A percentile compares a stretch with the other conserved stretches of the same genome.
These are phyloP conservation scores for Talinum fruticosum DNA, from an alignment of 148 eudicot genomes.

Conservation along the genomic window DNA sequence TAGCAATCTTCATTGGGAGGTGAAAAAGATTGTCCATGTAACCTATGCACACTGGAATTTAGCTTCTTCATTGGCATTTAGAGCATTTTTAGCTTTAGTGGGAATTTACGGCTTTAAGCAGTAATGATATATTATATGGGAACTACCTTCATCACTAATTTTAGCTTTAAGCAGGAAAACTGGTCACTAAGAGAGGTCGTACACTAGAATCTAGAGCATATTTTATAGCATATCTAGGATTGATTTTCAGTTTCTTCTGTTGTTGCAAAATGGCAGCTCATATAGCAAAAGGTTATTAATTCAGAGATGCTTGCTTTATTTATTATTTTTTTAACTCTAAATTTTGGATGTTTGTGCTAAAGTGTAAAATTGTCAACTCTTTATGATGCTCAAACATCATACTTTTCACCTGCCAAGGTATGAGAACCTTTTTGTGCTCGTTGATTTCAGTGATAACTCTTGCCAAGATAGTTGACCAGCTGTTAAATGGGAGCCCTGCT, in stretches of 20 bases:
- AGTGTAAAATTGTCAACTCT: neutral
- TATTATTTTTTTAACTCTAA: no score
- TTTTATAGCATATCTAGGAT: neutral
- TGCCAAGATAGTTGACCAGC: slow-evolving; percentile 55
- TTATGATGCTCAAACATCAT: slow-evolving; percentile 1
- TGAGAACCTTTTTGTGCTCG: neutral
- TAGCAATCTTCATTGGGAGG: no score
- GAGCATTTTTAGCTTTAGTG: no score
- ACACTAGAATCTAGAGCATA: neutral
- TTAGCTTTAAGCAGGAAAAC: no score
- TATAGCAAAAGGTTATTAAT: neutral
- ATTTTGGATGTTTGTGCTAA: neutral
- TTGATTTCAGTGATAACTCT: slow-evolving; percentile 50
- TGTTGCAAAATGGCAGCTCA: neutral
- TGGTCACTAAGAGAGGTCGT: no score
- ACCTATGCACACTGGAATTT: no score
- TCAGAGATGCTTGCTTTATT: neutral
- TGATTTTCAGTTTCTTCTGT: neutral
- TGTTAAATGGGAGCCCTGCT: slow-evolving; percentile 36
- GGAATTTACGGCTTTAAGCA: no score
- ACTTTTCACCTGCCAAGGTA: neutral
- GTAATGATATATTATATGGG: no score
- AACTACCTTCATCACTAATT: no score
- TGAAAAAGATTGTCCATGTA: no score
- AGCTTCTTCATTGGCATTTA: no score